A percentile compares a stretch with the other conserved stretches of the same genome.
These are phyloP conservation scores for Aspergillus costaricaensis DNA, from an alignment of 2,329 filamentous ascomycete species.

Conservation along the genomic window DNA sequence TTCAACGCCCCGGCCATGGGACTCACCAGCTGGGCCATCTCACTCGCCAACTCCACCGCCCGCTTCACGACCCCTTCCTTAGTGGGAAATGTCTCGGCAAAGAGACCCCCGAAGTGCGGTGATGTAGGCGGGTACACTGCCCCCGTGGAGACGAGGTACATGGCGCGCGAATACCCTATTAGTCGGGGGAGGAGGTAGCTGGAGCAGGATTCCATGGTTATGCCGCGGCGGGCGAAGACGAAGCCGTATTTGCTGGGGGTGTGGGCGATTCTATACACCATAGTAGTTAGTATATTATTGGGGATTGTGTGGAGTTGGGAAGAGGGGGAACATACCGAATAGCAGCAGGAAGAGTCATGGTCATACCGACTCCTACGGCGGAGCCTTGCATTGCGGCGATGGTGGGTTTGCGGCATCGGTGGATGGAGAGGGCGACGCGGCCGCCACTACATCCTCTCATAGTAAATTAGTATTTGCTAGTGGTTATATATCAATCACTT, in stretches of 20 bases:
- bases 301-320: too few relatives aligned
- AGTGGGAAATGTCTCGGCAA: too few relatives aligned
- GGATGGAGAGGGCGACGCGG: slow-evolving; percentile 52
- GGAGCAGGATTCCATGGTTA: slow-evolving; percentile 71
- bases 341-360: slow-evolving; percentile 59
- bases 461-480: too few relatives aligned
- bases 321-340: slow-evolving; percentile 41
- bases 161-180: slow-evolving; percentile 30
- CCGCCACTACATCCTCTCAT: slow-evolving; percentile 26
- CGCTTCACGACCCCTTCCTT: too few relatives aligned
- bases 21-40: too few relatives aligned
- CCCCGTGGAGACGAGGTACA: slow-evolving; percentile 61
- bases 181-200: slow-evolving; percentile 67
- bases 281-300: too few relatives aligned
- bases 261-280: slow-evolving; percentile 51
- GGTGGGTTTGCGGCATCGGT: slow-evolving; percentile 59
- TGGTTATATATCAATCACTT: too few relatives aligned
- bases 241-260: slow-evolving; percentile 68
- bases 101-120: too few relatives aligned
- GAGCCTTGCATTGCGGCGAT: slow-evolving; percentile 59
- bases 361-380: slow-evolving; percentile 61
- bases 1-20: too few relatives aligned
- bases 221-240: slow-evolving; percentile 69
- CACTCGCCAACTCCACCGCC: too few relatives aligned
- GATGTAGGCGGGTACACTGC: slow-evolving; percentile 31